Base-by-base conservation (phyloP, 1,284 basidiomycete genomes). In the Cryptococcus sp. region DNA sequence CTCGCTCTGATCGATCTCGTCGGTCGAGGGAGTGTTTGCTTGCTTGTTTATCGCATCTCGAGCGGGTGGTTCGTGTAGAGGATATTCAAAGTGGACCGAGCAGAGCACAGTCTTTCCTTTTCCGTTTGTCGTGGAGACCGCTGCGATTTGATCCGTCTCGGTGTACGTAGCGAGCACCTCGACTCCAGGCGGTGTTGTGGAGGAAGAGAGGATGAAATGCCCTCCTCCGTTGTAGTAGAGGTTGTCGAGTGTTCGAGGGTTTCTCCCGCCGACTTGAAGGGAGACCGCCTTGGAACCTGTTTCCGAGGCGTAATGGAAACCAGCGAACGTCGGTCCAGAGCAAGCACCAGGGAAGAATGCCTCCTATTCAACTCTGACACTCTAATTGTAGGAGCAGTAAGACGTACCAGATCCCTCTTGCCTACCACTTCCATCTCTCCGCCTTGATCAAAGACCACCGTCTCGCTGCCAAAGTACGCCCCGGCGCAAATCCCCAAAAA, bases 401-500 rank as follows among this genome's bases (percentile, higher is more conserved):
- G 5, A 58, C 63, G 47, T 41, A 71, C 69, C 25, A 85, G 70
- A 16, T 79, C 76, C 31, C 82, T 59, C 28, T 71, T 65, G 1
- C 78, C 79, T 0, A 66, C 55, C 9, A 81, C 79, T 59, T 79
- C 74, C 56, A 79, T 63, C 2, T 50, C 49, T 1, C 76, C 75
- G 18, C 76, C 78, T 9, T 71, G 54, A 53, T 80, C 78, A 64
- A 80, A 81, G 45, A 68, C 69, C 40, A 80, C 74, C 40, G 67
- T 58, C 5, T 49, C 51, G 5, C 75, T 75, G 3, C 74, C 77
- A 59, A 78, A 81, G 65, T 81, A 81, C 1, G 77, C 79, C 4
- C 80, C 79, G 4, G 80, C 82, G 47, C 82, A 83, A 21, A 89
- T 76, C 5, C 81, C 82, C 6, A 89, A 68, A 53, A 82, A 82